Base-by-base conservation (phyloP, 2,329 filamentous ascomycete genomes). In the Colletotrichum plurivorum region DNA sequence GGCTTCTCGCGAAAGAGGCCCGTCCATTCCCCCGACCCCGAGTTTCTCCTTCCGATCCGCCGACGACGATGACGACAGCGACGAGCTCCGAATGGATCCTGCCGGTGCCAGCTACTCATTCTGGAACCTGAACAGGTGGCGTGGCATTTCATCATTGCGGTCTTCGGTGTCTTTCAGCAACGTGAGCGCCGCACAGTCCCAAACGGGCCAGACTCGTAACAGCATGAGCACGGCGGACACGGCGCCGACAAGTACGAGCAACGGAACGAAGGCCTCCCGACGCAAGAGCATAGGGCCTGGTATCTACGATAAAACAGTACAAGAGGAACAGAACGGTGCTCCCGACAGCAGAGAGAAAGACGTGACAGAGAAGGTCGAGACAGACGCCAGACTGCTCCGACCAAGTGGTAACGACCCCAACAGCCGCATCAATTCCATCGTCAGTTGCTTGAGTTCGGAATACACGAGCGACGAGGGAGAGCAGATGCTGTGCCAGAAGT, bases 81-180 rank as follows among this genome's bases (percentile, higher is more conserved):
- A 82, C 8, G 76, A 77, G 22, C 65, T 80, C 16, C 75, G 76
- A 8, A 69, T 81, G 0, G 84, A 85, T 56, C 64, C 79, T 1
- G 79, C 72, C 25, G 84, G 81, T 1, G 79, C 81, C 5, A 81
- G 79, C 55, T 83, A 82, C 55, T 82, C 83, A 10, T 90, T 90
- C 74, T 90, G 88, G 88, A 89, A 87, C 69, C 75, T 88, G 20
- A 84, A 83, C 43, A 82, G 85, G 22, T 90, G 87, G 88, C 83
- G 82, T 58, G 80, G 81, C 5, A 78, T 84, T 4, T 76, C 83
- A 6, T 70, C 67, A 1, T 41, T 70, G 45, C 65, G 64, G 16
- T 63, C 63, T 3, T 70, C 67, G 4, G 64, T 68, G 57, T 61
- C 51, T 39, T 69, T 48, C 56, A 63, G 49, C 69, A 64, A 58